Percentiles rank a stretch among this genome's conserved stretches.
Evolutionary conservation across 1,139 yeast genomes (phyloP).

Genomic region (Blastobotrys serpentis): DNA sequence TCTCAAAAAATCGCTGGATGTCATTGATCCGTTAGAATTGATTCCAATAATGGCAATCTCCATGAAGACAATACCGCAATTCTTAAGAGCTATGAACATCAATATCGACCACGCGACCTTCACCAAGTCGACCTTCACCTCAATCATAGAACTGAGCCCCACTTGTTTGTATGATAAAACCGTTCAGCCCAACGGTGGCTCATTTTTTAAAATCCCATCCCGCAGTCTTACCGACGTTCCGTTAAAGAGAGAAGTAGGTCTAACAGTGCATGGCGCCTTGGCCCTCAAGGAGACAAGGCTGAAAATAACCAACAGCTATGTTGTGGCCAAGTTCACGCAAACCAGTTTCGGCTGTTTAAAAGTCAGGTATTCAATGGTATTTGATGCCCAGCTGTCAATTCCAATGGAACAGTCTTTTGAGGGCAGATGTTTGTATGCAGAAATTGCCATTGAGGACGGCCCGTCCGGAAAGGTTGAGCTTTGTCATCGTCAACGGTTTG

Average conservation of each 20-base stretch:
- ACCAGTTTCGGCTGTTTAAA: not conserved
- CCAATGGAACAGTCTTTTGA: not conserved
- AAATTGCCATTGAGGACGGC: constrained; percentile 14
- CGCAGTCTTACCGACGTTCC: constrained; percentile 11
- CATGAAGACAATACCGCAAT: constrained; percentile 5
- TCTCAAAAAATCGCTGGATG: not conserved
- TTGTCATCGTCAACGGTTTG: constrained; percentile 6
- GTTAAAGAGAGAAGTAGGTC: constrained; percentile 11
- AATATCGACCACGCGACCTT: not conserved
- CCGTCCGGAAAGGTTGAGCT: constrained; percentile 12
- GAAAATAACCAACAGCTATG: not conserved
- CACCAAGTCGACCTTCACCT: no score
- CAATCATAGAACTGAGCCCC: not conserved
- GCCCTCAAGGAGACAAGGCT: constrained; percentile 13
- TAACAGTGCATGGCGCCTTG: constrained; percentile 10
- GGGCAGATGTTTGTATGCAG: constrained; percentile 1
- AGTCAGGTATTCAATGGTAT: constrained; percentile 8
- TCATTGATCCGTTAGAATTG: not conserved
- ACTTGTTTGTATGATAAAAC: not conserved
- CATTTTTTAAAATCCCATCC: not conserved
- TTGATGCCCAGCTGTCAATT: constrained; percentile 9
- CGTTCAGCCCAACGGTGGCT: not conserved
- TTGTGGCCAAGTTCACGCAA: constrained; percentile 5
- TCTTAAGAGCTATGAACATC: not conserved
- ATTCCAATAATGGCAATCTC: not conserved